phyloP scores from a whole-genome alignment of 23 red algal species.

The Gracilaria domingensis region DNA sequence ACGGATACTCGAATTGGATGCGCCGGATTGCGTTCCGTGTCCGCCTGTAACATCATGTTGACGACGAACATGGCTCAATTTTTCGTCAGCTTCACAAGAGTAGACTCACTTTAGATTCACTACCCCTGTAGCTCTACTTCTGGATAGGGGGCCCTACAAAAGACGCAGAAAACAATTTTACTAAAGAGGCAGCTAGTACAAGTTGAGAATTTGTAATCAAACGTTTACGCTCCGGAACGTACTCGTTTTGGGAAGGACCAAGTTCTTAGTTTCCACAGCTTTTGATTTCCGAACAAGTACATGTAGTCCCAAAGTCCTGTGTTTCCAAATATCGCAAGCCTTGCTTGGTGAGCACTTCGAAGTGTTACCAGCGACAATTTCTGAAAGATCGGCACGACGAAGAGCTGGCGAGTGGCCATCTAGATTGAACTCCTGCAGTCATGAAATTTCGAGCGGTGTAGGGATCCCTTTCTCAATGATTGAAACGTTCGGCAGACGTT shows the following conservation, averaged over 20 bases:
- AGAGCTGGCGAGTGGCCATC: not conserved
- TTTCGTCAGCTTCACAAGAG: no score
- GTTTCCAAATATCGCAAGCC: constrained; percentile 13
- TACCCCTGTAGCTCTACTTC: no score
- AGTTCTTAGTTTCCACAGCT: not conserved
- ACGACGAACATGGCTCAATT: no score
- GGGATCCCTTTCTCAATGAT: constrained; percentile 9
- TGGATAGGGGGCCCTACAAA: not conserved
- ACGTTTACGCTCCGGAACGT: not conserved
- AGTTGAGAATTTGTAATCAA: not conserved
- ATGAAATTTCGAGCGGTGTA: not conserved
- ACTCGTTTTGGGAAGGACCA: not conserved
- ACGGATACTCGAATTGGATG: no score
- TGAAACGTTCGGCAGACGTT: not conserved
- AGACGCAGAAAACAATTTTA: constrained; percentile 34
- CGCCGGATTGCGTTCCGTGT: no score
- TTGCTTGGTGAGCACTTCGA: not conserved
- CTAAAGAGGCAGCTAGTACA: constrained; percentile 35
- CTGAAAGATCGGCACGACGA: constrained; percentile 15
- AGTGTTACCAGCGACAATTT: constrained; percentile 9
- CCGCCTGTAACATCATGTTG: no score
- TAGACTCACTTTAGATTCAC: no score
- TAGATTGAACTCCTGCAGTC: not conserved
- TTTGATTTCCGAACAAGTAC: not conserved
- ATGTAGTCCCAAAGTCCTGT: not conserved